Conservation (phyloP, 2,329 filamentous ascomycete genomes). For the Talaromyces verruculosus region DNA sequence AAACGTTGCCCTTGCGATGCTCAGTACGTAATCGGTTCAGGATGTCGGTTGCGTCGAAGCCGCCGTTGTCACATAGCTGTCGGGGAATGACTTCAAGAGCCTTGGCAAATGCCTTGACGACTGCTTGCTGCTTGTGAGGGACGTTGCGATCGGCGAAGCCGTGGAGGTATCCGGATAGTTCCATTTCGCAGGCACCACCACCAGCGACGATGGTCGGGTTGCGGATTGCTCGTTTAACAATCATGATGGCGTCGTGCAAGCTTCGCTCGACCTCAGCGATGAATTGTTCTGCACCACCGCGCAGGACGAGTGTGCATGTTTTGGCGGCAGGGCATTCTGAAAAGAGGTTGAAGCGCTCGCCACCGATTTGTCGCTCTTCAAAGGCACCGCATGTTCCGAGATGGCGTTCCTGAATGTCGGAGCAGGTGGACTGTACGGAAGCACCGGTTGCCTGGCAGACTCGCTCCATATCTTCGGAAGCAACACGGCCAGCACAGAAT, state of each 20-base stretch:
- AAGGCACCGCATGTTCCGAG: constrained; percentile 87
- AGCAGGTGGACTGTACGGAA: constrained; percentile 91
- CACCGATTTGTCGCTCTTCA: constrained; percentile 94
- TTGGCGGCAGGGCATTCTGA: constrained; percentile 92
- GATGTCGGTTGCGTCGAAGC: constrained; percentile 97
- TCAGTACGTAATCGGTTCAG: constrained; percentile 94
- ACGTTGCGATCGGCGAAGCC: constrained; percentile 89
- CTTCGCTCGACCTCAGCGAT: constrained; percentile 98
- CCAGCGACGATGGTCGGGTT: constrained; percentile 94
- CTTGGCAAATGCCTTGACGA: constrained; percentile 98
- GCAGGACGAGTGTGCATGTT: constrained; percentile 93
- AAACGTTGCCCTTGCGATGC: constrained; percentile 87
- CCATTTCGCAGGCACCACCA: constrained; percentile 95
- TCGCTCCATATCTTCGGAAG: constrained; percentile 89
- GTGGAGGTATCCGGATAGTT: constrained; percentile 90
- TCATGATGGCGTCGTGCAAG: constrained; percentile 99
- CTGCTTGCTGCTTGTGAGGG: constrained; percentile 89
- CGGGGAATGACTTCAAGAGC: constrained; percentile 94
- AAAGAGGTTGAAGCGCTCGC: constrained; percentile 98
- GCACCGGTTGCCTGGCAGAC: constrained; percentile 93
- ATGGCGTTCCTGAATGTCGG: constrained; percentile 84
- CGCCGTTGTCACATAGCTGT: constrained; percentile 97
- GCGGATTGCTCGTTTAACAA: constrained; percentile 96
- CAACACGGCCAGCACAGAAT: constrained; percentile 94
- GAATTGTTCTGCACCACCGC: constrained; percentile 97